Conservation (phyloP, 2,329 filamentous ascomycete species). For the Alternaria brassicae region DNA sequence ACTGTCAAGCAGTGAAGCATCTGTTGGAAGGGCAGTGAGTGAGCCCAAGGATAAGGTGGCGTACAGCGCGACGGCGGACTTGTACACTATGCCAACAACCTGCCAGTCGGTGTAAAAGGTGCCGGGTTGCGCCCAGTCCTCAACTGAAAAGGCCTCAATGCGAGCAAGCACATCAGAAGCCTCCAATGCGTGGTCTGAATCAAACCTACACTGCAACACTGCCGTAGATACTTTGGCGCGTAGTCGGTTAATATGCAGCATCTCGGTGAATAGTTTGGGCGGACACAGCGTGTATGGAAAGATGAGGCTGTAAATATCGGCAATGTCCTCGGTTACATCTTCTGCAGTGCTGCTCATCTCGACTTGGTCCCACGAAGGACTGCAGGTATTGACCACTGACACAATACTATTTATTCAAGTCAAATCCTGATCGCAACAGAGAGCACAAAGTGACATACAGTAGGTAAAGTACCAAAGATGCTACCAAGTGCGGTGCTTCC, state of each 20-base stretch:
- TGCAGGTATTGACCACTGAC: slow-evolving; percentile 35
- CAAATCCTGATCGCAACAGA: not conserved
- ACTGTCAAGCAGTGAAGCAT: slow-evolving; percentile 23
- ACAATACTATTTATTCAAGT: slow-evolving; percentile 28
- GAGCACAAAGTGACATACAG: slow-evolving; percentile 24
- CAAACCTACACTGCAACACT: slow-evolving; percentile 11
- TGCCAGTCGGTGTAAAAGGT: slow-evolving; percentile 30
- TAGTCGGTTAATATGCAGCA: slow-evolving; percentile 35
- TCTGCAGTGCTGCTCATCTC: slow-evolving; percentile 20
- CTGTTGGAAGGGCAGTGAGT: slow-evolving; percentile 27
- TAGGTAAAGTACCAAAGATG: slow-evolving; percentile 33
- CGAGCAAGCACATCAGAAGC: slow-evolving; percentile 31
- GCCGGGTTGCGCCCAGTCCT: slow-evolving; percentile 40
- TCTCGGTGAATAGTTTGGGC: slow-evolving; percentile 29
- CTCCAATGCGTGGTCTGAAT: slow-evolving; percentile 16
- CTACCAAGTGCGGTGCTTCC: slow-evolving; percentile 24
- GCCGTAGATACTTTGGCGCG: slow-evolving; percentile 23
- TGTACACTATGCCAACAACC: slow-evolving; percentile 33
- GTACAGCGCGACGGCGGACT: slow-evolving; percentile 36
- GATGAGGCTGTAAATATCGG: slow-evolving; percentile 32
- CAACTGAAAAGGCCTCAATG: slow-evolving; percentile 31
- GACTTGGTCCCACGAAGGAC: slow-evolving; percentile 36
- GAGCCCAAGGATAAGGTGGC: slow-evolving; percentile 38
- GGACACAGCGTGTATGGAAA: slow-evolving; percentile 42
- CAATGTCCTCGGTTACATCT: slow-evolving; percentile 24